Evolutionary conservation across 805 yeast genomes (phyloP).

Genomic region (Lipomyces yamadae): DNA sequence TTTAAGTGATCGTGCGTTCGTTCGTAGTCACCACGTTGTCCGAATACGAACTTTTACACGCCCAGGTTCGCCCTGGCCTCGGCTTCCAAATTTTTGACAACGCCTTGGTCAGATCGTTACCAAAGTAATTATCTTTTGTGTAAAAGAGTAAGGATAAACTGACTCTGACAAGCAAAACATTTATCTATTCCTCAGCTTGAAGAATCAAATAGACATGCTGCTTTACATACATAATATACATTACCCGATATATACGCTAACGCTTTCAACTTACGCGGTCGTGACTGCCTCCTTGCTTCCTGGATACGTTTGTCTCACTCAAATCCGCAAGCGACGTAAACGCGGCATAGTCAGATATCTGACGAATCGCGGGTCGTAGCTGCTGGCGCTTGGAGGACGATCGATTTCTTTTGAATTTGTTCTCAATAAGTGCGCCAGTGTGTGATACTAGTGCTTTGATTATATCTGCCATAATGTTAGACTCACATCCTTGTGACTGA

Average conservation of each 20-base stretch:
- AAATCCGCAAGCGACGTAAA: slow-evolving; percentile 42
- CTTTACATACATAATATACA: not conserved
- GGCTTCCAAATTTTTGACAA: no score
- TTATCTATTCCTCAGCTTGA: not conserved
- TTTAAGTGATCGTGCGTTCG: no score
- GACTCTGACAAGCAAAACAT: not conserved
- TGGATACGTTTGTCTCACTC: slow-evolving; percentile 14
- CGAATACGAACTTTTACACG: no score
- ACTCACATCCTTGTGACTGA: not conserved
- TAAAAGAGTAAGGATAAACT: no score
- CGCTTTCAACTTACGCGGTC: not conserved
- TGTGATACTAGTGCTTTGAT: slow-evolving; percentile 49
- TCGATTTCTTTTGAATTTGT: slow-evolving; percentile 58
- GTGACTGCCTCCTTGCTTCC: not conserved
- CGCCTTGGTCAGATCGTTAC: no score
- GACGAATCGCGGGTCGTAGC: slow-evolving; percentile 39
- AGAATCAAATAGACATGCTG: not conserved
- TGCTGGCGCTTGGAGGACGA: slow-evolving; percentile 28
- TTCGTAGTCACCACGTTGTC: no score
- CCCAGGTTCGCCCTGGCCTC: no score
- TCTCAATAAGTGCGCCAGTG: slow-evolving; percentile 78
- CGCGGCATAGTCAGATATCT: slow-evolving; percentile 46
- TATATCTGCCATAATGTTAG: slow-evolving; percentile 39
- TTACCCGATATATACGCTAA: not conserved
- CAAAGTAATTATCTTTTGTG: no score